A percentile compares a stretch with the other conserved stretches of the same genome.
These are phyloP conservation scores for Phytophthora ohioensis DNA, from an alignment of 352 stramenopile species.

Conservation along the genomic window DNA sequence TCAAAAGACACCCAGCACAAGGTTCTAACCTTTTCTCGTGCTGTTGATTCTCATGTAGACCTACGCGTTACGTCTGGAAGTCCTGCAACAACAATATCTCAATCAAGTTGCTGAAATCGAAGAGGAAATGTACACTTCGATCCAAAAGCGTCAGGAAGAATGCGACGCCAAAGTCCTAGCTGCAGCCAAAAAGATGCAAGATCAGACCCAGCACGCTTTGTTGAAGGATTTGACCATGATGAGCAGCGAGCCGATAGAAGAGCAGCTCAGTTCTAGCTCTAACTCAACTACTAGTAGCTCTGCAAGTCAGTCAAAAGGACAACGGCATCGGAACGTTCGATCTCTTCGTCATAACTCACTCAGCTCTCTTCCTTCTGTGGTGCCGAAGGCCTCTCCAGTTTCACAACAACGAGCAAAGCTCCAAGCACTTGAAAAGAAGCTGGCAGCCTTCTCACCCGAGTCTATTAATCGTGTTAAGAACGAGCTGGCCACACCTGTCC, in stretches of 20 bases:
- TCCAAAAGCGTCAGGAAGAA: slow-evolving; percentile 53
- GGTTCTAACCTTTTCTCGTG: background rate
- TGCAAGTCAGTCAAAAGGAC: slow-evolving; percentile 15
- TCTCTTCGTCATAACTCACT: slow-evolving; percentile 11
- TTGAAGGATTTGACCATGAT: slow-evolving; percentile 30
- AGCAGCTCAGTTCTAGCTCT: slow-evolving; percentile 13
- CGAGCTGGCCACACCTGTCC: slow-evolving; percentile 17
- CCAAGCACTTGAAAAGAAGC: slow-evolving; percentile 59
- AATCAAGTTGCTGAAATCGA: slow-evolving; percentile 65
- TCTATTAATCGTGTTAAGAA: slow-evolving; percentile 54
- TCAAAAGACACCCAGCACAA: background rate
- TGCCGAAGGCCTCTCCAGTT: slow-evolving; percentile 48
- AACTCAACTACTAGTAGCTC: slow-evolving; percentile 28
- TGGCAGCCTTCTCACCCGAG: slow-evolving; percentile 58
- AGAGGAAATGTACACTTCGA: slow-evolving; percentile 55
- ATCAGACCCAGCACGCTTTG: slow-evolving; percentile 48
- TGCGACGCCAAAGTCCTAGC: slow-evolving; percentile 49
- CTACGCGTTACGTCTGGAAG: slow-evolving; percentile 60
- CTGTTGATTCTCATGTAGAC: slow-evolving; percentile 32
- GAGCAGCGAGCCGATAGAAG: slow-evolving; percentile 8
- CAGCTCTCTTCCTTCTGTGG: background rate
- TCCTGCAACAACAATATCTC: slow-evolving; percentile 72
- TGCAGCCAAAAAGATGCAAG: slow-evolving; percentile 56
- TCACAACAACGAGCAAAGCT: slow-evolving; percentile 64
- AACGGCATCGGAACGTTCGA: slow-evolving; percentile 4